A percentile compares a stretch with the other conserved stretches of the same genome.
These are phyloP conservation scores for Amanita polypyramis DNA, from an alignment of 768 basidiomycete genomes.

Conservation along the genomic window DNA sequence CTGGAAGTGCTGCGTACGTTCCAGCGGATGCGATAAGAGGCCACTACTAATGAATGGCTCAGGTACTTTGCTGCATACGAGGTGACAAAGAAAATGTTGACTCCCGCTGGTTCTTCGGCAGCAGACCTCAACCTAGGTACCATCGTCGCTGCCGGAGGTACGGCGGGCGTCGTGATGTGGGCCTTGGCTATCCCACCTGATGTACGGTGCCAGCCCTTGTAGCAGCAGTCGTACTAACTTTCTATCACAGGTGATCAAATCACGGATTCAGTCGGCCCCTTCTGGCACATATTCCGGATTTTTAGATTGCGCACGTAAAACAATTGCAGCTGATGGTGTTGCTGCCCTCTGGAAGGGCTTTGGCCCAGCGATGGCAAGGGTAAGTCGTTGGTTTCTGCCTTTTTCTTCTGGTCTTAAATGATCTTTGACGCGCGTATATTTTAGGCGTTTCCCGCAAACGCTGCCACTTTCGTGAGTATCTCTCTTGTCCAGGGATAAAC, in stretches of 20 bases:
- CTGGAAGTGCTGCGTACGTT: conserved; percentile 92
- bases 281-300: conserved; percentile 94
- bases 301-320: conserved; percentile 86
- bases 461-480: conserved; percentile 76
- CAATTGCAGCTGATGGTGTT: conserved; percentile 82
- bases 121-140: conserved; percentile 76
- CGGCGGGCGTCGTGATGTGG: conserved; percentile 98
- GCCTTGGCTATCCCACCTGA: conserved; percentile 94
- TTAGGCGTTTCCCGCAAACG: conserved; percentile 95
- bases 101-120: conserved; percentile 70
- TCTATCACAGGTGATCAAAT: conserved; percentile 75
- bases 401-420: background rate
- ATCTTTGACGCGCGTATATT: background rate
- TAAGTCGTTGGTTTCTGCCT: conserved; percentile 23
- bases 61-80: conserved; percentile 99
- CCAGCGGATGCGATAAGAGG: background rate
- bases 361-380: conserved; percentile 92
- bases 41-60: background rate
- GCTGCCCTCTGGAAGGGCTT: conserved; percentile 93
- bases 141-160: conserved; percentile 86
- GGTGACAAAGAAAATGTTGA: conserved; percentile 79
- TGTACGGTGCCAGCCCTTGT: conserved; percentile 35
- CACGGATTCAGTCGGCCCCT: conserved; percentile 92
- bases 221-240: conserved; percentile 4
- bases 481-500: background rate